Evolutionary conservation across 495 filamentous ascomycete species (phyloP), one percentile per base, ranked within the genome.

Genomic region (Aspergillus carlsbadensis): DNA sequence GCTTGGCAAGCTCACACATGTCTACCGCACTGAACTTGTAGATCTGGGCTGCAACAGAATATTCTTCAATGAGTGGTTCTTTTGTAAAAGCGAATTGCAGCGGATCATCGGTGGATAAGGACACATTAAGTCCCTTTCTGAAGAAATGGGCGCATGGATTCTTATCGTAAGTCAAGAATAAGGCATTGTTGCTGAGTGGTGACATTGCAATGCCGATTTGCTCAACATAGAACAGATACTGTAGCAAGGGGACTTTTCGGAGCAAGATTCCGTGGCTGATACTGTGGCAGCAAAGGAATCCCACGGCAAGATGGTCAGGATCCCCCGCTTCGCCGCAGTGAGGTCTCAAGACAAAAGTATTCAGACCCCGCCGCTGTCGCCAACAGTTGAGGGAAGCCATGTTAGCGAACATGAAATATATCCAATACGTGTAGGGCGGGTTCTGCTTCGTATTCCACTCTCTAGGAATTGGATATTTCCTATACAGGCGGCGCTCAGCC

Each of bases 191-290:
- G 68, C 91, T 96, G 29, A 98, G 84, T 22, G 94, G 94, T 10
- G 94, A 98, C 94, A 98, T 98, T 52, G 94, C 94, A 65, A 98
- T 94, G 52, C 94, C 94, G 58, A 98, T 97, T 65, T 96, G 92
- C 63, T 98, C 92, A 20, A 98, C 84, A 61, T 98, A 98, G 73
- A 96, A 98, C 47, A 98, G 87, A 71, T 98, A 98, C 66, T 98
- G 94, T 56, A 98, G 70, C 44, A 98, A 70, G 5, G 94, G 95
- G 8, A 98, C 92, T 66, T 98, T 98, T 33, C 95, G 85, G 33
- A 98, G 78, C 52, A 96, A 76, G 36, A 98, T 84, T 2, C 94
- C 94, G 68, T 98, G 94, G 66, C 89, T 96, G 71, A 98, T 98
- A 66, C 93, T 97, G 69, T 98, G 93, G 65, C 91, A 96, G 76